Evolutionary conservation across 1,284 basidiomycete species (phyloP).

Genomic region (Rhodotorula glutinis): DNA sequence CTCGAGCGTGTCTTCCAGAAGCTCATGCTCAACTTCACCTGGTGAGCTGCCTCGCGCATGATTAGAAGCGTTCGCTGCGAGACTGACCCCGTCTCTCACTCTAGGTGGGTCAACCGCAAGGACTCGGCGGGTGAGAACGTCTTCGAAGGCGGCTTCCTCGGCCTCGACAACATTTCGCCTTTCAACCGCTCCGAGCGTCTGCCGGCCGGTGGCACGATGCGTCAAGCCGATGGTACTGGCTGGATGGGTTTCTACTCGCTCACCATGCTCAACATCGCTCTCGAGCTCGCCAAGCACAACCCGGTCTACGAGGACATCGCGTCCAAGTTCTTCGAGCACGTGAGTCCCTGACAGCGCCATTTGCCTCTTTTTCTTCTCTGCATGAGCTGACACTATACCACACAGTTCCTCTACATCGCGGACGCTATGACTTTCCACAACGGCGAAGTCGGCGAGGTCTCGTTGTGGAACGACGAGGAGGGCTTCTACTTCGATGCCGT

Average conservation of each 20-base stretch:
- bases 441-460: conserved; percentile 58
- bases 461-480: conserved; percentile 92
- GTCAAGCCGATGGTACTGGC: conserved; percentile 95
- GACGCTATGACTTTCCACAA: conserved; percentile 91
- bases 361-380: no score
- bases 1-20: conserved; percentile 98
- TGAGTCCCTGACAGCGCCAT: conserved; percentile 5
- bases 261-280: conserved; percentile 95
- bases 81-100: background rate
- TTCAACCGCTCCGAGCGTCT: conserved; percentile 97
- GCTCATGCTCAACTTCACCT: conserved; percentile 92
- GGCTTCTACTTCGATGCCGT: conserved; percentile 94
- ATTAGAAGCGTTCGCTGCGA: no score
- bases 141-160: conserved; percentile 97
- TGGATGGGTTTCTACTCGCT: conserved; percentile 99
- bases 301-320: conserved; percentile 97
- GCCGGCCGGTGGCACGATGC: conserved; percentile 75
- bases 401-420: conserved; percentile 83
- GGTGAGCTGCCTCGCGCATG: conserved; percentile 52
- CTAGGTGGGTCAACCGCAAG: conserved; percentile 96
- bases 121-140: conserved; percentile 91
- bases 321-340: conserved; percentile 91
- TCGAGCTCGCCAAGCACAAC: conserved; percentile 97
- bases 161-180: conserved; percentile 94
- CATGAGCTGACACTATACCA: conserved; percentile 46